Base-by-base conservation (phyloP, 257 asterid genomes). In the Capsicum rhomboideum region DNA sequence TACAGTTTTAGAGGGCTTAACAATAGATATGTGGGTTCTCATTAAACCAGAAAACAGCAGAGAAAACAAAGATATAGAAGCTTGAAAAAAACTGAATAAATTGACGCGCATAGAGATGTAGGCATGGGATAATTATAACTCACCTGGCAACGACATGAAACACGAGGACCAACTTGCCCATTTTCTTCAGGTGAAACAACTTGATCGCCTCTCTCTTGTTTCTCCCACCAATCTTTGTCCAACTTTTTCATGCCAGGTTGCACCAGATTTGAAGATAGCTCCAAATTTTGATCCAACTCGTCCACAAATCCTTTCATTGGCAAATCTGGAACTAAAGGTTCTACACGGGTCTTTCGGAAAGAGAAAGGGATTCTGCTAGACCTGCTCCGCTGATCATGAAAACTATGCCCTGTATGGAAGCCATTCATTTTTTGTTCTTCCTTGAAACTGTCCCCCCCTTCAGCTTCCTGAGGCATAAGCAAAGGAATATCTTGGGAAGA, bases 131-230 rank as follows among this genome's bases (percentile, higher is more conserved):
- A 83, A 85, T 55, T 85, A 56, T 53, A 80, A 29, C 88, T 91
- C 86, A 96, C 99, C 98, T 96, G 99, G 86, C 97, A 93, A 82
- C 92, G 92, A 90, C 99, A 96, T 21, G 94, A 79, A 80, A 92
- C 97, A 82, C 98, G 93, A 66, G 98, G 98, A 72, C 99, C 99
- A 26, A 93, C 98, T 88, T 96, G 98, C 82, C 97, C 97, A 86
- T 90, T 90, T 93, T 96, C 99, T 89, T 90, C 96, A 58, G 92
- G 87, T 59, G 93, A 87, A 86, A 92, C 93, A 91, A 94, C 94
- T 84, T 89, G 96, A 91, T 88, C 91, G 67, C 93, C 97, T 83
- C 95, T 89, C 86, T 96, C 98, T 91, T 93, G 99, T 84, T 89
- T 85, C 88, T 96, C 99, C 98, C 99, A 96, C 99, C 98, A 94